Evolutionary conservation across 2,329 filamentous ascomycete species (phyloP), one percentile per base, ranked within the genome.

Genomic region (Clarireedia paspali): DNA sequence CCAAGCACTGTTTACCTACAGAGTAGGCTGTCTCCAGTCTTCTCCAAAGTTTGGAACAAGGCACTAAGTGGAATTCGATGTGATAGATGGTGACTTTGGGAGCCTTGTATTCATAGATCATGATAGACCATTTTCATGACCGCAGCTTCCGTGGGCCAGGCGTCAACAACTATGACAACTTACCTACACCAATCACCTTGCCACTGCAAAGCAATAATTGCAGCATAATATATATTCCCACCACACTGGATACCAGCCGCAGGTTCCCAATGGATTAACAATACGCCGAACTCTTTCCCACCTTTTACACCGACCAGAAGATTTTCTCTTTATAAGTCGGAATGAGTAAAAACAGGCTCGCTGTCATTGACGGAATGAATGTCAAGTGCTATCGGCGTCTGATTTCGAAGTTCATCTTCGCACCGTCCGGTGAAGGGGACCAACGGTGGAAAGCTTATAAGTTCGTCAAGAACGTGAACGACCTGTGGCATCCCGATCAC

Each of bases 281-380:
- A 47, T 4, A 63, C 36, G 20, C 36, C 9, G 34, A 57, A 40
- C 7, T 50, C 47, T 17, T 53, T 53, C 12, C 50, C 50, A 44
- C 56, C 26, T 17, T 50, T 51, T 15, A 24, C 30, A 12, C 51
- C 39, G 12, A 61, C 50, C 5, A 62, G 51, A 46, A 62, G 52
- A 44, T 63, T 62, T 48, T 63, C 61, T 14, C 54, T 50, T 45
- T 63, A 56, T 24, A 63, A 54, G 55, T 63, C 56, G 3, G 55
- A 59, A 40, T 62, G 58, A 2, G 57, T 56, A 34, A 63, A 62
- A 4, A 60, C 55, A 17, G 58, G 56, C 34, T 20, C 20, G 20
- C 20, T 20, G 20, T 20, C 20, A 20, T 20, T 20, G 20, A 20
- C 20, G 20, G 20, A 20, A 20, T 2, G 20, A 3, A 20, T 20